Evolutionary conservation across 805 yeast genomes (phyloP), one percentile per base, ranked within the genome.

Genomic region (Yarrowia divulgata): DNA sequence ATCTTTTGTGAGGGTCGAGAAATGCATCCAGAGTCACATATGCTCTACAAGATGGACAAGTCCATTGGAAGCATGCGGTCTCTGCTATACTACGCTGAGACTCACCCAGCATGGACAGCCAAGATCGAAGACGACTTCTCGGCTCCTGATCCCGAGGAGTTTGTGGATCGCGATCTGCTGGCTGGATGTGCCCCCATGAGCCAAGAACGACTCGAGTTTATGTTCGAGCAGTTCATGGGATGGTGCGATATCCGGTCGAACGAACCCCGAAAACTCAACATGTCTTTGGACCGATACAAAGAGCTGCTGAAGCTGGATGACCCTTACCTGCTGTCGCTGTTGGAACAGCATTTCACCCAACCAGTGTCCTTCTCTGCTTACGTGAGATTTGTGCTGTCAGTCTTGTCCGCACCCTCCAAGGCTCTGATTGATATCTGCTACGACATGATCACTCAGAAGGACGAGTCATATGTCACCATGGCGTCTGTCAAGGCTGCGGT

Each of bases 1-100:
- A 37, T 37, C 13, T 54, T 71, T 3, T 82, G 84, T 72, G 83
- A 82, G 71, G 70, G 71, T 1, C 42, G 64, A 16, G 75, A 73
- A 37, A 43, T 64, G 18, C 77, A 75, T 58, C 69, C 69, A 13
- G 66, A 68, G 19, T 55, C 71, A 1, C 77, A 75, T 39, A 64
- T 73, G 42, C 67, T 75, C 16, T 74, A 73, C 71, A 73, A 74
- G 43, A 68, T 75, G 37, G 68, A 68, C 34, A 67, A 71, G 13
- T 37, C 68, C 14, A 35, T 70, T 9, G 70, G 68, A 19, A 63
- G 68, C 18, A 48, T 48, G 57, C 37, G 39, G 18, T 46, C 46
- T 23, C 29, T 46, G 35, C 13, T 63, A 13, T 63, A 63, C 46
- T 48, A 48, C 14, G 68, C 68, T 2, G 68, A 63, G 18, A n/a